A percentile compares a stretch with the other conserved stretches of the same genome.
Conservation (phyloP, 768 basidiomycete genomes). For the Rhodosporidiobolus odoratus region DNA sequence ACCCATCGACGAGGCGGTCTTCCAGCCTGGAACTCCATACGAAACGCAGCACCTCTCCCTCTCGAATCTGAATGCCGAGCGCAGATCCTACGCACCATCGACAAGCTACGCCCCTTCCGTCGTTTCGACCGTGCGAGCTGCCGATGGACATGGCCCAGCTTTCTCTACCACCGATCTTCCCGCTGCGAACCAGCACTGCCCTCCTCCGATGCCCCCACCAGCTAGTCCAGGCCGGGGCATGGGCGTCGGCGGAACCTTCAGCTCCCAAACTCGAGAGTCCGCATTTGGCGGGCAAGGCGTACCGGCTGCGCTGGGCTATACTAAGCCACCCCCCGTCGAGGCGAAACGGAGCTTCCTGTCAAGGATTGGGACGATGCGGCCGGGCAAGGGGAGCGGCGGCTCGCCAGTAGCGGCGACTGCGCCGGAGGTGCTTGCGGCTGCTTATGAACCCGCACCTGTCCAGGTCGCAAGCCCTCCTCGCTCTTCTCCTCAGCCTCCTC, state of each 20-base stretch:
- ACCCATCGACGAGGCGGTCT: slow-evolving; percentile 32
- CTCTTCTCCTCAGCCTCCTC: too few relatives aligned
- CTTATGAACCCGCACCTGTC: too few relatives aligned
- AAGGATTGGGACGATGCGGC: slow-evolving; percentile 18
- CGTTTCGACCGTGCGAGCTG: slow-evolving; percentile 29
- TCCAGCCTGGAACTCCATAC: not conserved
- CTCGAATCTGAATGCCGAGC: slow-evolving; percentile 20
- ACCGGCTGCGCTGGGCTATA: not conserved
- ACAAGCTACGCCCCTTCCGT: slow-evolving; percentile 9
- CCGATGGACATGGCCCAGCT: slow-evolving; percentile 19
- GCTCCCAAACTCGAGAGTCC: not conserved
- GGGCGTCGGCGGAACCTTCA: not conserved
- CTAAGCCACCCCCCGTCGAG: not conserved
- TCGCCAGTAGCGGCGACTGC: not conserved
- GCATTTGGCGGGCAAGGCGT: not conserved
- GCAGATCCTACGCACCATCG: slow-evolving; percentile 11
- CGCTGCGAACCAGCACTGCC: not conserved
- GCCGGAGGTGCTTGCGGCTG: not conserved
- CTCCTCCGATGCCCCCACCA: not conserved
- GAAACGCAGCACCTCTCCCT: slow-evolving; percentile 25
- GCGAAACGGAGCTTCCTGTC: slow-evolving; percentile 22
- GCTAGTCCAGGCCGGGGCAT: not conserved
- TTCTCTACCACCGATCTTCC: not conserved
- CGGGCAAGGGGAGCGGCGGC: not conserved
- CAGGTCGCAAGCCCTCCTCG: too few relatives aligned